Conservation (phyloP, 495 filamentous ascomycete genomes). For the Aspergillus kassunensis region DNA sequence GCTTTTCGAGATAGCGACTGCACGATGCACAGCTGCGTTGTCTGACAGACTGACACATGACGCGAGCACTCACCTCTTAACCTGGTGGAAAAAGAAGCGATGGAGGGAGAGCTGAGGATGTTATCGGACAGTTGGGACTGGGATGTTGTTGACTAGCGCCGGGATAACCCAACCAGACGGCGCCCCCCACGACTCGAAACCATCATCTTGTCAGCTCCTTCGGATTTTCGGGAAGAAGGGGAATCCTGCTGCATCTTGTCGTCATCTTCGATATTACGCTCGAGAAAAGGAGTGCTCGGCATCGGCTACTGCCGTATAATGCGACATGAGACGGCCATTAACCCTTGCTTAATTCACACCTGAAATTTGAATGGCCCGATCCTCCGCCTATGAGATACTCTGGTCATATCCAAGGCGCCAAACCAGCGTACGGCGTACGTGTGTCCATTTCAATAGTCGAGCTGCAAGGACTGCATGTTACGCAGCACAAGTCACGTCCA, state of each 20-base stretch:
- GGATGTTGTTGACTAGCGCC: constrained; percentile 9
- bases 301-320: background rate
- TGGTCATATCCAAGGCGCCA: background rate
- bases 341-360: background rate
- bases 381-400: background rate
- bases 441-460: background rate
- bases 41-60: constrained; percentile 14
- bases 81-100: too few species aligned
- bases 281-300: background rate
- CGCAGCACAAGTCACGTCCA: background rate
- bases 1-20: constrained; percentile 1
- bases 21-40: constrained; percentile 7
- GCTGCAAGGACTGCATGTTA: background rate
- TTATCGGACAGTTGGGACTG: constrained; percentile 3
- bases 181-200: background rate
- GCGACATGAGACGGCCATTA: background rate
- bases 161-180: constrained; percentile 10
- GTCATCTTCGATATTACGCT: background rate
- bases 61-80: background rate
- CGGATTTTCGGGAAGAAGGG: background rate
- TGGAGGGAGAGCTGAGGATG: background rate
- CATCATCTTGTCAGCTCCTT: background rate
- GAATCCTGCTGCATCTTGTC: constrained; percentile 4
- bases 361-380: background rate
- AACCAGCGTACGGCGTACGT: too few species aligned